A percentile compares a stretch with the other conserved stretches of the same genome.
phyloP scores from a whole-genome alignment of 352 stramenopile genomes.

The Phytophthora sansomeana region DNA sequence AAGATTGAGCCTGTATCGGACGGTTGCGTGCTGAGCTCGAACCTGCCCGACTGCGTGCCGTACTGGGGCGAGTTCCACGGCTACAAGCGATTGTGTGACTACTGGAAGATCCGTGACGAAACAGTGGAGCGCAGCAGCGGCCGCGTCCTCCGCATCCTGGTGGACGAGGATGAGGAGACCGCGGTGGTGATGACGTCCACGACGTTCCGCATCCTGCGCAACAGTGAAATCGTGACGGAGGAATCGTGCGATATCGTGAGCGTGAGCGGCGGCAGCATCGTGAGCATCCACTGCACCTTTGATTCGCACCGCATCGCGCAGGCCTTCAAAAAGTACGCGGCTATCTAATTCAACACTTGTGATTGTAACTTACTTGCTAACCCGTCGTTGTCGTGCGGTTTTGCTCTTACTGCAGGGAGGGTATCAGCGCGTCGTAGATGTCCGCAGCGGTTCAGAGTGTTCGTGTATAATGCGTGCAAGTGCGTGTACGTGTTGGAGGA shows the following conservation, averaged over 20 bases:
- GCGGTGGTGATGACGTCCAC: conserved; percentile 91
- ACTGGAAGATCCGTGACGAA: conserved; percentile 90
- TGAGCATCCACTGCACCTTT: conserved; percentile 90
- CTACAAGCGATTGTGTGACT: conserved; percentile 88
- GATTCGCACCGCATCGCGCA: conserved; percentile 87
- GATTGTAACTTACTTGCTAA: background rate
- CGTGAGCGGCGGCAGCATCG: conserved; percentile 73
- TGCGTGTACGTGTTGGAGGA: conserved; percentile 38
- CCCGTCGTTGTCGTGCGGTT: conserved; percentile 10
- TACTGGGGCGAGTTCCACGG: conserved; percentile 92
- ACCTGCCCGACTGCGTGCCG: conserved; percentile 84
- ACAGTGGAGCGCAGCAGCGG: conserved; percentile 85
- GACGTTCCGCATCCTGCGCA: conserved; percentile 87
- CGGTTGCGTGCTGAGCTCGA: conserved; percentile 82
- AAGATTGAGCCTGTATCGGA: conserved; percentile 82
- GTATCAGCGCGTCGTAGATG: conserved; percentile 77
- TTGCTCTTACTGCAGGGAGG: conserved; percentile 56
- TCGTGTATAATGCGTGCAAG: conserved; percentile 43
- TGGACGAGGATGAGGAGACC: conserved; percentile 88
- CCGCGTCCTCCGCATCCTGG: conserved; percentile 82
- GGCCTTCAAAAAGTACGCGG: conserved; percentile 84
- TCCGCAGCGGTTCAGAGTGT: conserved; percentile 32
- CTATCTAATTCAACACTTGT: conserved; percentile 11
- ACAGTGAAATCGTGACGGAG: conserved; percentile 87
- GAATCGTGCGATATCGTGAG: conserved; percentile 89